Percentiles rank a stretch among this genome's conserved stretches.
These are phyloP conservation scores for Tetrapyrgos nigripes DNA, from an alignment of 1,284 basidiomycete species.

Conservation along the genomic window DNA sequence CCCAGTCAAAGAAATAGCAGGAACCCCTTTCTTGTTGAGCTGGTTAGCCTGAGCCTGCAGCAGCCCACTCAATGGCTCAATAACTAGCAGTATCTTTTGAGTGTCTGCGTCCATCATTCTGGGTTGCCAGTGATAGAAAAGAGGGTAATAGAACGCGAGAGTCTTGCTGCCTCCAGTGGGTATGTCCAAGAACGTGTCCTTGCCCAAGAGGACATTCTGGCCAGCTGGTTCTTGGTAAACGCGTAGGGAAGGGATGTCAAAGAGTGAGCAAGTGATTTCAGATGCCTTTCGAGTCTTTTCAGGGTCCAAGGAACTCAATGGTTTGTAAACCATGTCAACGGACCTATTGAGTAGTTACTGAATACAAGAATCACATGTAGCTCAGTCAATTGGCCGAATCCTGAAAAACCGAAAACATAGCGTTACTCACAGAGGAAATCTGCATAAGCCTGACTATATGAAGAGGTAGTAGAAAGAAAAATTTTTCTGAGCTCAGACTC, in stretches of 20 bases:
- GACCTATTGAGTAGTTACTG: background rate
- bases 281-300: conserved; percentile 11
- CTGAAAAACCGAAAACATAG: background rate
- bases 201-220: conserved; percentile 16
- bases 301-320: conserved; percentile 12
- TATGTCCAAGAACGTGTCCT: conserved; percentile 18
- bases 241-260: conserved; percentile 15
- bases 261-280: conserved; percentile 16
- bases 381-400: background rate
- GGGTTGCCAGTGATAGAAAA: conserved; percentile 24
- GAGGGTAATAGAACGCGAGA: conserved; percentile 22
- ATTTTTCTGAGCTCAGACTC: background rate
- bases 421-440: background rate
- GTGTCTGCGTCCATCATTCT: conserved; percentile 9
- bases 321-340: background rate
- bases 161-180: conserved; percentile 28
- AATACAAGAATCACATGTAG: background rate
- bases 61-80: conserved; percentile 23
- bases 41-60: conserved; percentile 17
- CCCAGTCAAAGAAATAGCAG: conserved; percentile 18
- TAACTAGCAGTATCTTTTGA: conserved; percentile 22
- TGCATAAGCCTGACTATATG: background rate
- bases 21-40: conserved; percentile 14
- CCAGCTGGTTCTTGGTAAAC: conserved; percentile 17
- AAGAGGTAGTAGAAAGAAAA: background rate